phyloP scores from a whole-genome alignment of 768 basidiomycete genomes.

The Naganishia kalamii region DNA sequence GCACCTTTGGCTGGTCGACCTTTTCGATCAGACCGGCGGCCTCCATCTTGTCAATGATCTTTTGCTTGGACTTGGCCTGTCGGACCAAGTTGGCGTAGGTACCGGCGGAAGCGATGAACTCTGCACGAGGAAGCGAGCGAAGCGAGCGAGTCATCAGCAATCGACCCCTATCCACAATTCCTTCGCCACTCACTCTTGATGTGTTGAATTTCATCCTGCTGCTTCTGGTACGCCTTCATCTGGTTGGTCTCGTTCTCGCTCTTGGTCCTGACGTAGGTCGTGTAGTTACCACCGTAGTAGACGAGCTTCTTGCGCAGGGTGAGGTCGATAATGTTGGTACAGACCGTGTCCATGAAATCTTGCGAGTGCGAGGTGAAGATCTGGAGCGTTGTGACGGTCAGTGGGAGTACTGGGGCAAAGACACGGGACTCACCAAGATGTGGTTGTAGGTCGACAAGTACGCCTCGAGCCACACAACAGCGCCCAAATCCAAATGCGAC shows the following conservation, averaged over 20 bases:
- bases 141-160: background rate
- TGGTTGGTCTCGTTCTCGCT: slow-evolving; percentile 97
- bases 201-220: slow-evolving; percentile 96
- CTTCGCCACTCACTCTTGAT: slow-evolving; percentile 73
- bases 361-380: slow-evolving; percentile 87
- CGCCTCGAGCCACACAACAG: slow-evolving; percentile 97
- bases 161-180: background rate
- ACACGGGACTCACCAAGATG: slow-evolving; percentile 58
- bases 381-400: slow-evolving; percentile 33
- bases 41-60: slow-evolving; percentile 99
- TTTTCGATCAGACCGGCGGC: slow-evolving; percentile 94
- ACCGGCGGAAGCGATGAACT: slow-evolving; percentile 97
- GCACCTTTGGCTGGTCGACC: slow-evolving; percentile 63
- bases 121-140: slow-evolving; percentile 46
- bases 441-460: slow-evolving; percentile 98
- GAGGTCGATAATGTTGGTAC: slow-evolving; percentile 97
- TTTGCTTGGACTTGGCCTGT: slow-evolving; percentile 99
- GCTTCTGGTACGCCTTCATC: slow-evolving; percentile 98
- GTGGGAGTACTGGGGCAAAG: slow-evolving; percentile 47
- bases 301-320: slow-evolving; percentile 81
- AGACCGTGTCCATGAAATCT: slow-evolving; percentile 95
- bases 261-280: slow-evolving; percentile 94
- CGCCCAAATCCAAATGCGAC: slow-evolving; percentile 83
- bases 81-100: slow-evolving; percentile 98
- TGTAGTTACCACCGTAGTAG: slow-evolving; percentile 94